Base-by-base conservation (phyloP, 495 filamentous ascomycete genomes). In the Penicillium ucsense region DNA sequence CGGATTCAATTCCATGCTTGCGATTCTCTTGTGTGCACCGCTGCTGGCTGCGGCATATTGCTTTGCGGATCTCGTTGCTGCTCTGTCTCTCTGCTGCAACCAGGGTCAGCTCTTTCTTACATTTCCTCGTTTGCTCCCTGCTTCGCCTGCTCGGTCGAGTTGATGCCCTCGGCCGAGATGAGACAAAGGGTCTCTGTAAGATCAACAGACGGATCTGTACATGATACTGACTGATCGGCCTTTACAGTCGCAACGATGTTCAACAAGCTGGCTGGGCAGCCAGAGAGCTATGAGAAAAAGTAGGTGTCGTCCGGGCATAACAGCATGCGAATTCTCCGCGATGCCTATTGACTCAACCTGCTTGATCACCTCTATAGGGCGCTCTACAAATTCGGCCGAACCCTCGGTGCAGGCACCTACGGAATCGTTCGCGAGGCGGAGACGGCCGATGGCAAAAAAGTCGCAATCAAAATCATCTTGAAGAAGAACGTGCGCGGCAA, bases 401-500 rank as follows among this genome's bases (percentile, higher is more conserved):
- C 94, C 27, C 76, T 99, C 36, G 92, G 92, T 60, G 92, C 92
- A 41, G 92, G 92, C 47, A 99, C 92, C 56, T 99, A 99, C 72
- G 92, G 92, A 53, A 96, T 99, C 59, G 92, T 99, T 53, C 81
- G 92, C 49, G 92, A 99, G 67, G 92, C 92, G 41, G 89, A 95
- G 45, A 60, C 65, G 44, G 73, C 80, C 43, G 77, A 82, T 27
- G 79, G 76, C 9, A 86, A 88, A 52, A 94, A 94, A 70, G 92
- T 94, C 38, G 92, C 92, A 12, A 77, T 99, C 63, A 99, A 99
- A 76, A 97, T 99, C 63, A 99, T 99, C 62, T 75, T 99, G 54
- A 99, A 99, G 81, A 96, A 95, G 71, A 96, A 95, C 71, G 92
- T 99, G 59, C 88, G 88, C 50, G 94, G 92, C 46, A 97, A 97